Conservation (phyloP, 352 stramenopile species). For the Globisporangium megalacanthum region DNA sequence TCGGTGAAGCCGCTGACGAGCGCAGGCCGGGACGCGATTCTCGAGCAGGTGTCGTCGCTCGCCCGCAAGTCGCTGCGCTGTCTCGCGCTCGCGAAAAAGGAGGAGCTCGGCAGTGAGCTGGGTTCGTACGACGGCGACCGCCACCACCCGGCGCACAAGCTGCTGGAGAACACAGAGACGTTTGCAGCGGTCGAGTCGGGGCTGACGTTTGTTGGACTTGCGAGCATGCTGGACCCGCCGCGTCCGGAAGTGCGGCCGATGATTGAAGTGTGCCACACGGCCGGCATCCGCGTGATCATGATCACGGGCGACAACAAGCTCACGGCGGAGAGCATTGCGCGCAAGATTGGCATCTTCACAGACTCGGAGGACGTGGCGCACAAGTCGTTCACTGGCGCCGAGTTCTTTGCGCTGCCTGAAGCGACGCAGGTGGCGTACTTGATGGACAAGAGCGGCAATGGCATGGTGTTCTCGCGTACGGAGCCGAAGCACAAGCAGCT, state of each 20-base stretch:
- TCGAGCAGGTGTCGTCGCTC: conserved; percentile 89
- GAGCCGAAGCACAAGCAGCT: conserved; percentile 98
- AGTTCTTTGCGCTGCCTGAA: conserved; percentile 93
- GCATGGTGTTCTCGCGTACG: conserved; percentile 96
- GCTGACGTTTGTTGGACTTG: conserved; percentile 96
- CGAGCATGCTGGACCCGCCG: conserved; percentile 98
- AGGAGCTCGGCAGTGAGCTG: conserved; percentile 77
- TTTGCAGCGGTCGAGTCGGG: conserved; percentile 95
- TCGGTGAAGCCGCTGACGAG: conserved; percentile 90
- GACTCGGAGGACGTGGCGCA: conserved; percentile 78
- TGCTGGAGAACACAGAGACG: conserved; percentile 74
- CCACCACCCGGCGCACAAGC: conserved; percentile 80
- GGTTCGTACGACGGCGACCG: conserved; percentile 77
- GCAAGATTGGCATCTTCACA: conserved; percentile 96
- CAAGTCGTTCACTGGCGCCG: conserved; percentile 92
- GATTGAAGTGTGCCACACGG: conserved; percentile 93
- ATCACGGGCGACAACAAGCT: conserved; percentile 99
- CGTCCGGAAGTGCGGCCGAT: conserved; percentile 94
- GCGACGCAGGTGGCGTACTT: conserved; percentile 90
- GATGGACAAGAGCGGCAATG: conserved; percentile 75
- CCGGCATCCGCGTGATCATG: conserved; percentile 98
- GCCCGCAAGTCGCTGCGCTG: conserved; percentile 93
- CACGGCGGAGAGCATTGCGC: conserved; percentile 96
- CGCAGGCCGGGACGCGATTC: conserved; percentile 79
- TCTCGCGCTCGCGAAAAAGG: conserved; percentile 95